Conservation (phyloP, 257 asterid species). For the Solanum corneliomulleri region DNA sequence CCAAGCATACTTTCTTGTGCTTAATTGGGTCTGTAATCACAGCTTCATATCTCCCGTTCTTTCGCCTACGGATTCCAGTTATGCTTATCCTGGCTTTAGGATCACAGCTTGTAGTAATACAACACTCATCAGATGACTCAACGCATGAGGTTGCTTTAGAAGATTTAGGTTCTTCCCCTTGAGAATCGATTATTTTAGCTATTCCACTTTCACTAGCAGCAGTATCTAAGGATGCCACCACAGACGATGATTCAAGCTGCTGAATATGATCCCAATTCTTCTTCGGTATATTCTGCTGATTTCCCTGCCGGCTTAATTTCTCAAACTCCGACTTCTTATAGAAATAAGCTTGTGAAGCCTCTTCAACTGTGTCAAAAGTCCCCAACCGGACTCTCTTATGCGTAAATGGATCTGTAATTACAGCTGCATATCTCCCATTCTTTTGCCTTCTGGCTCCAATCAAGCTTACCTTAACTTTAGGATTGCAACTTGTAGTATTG, state of each 20-base stretch:
- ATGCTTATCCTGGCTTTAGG: not conserved
- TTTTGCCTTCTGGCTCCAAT: not conserved
- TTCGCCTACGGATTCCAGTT: not conserved
- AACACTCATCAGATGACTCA: not conserved
- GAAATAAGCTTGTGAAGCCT: not conserved
- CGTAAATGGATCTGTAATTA: not conserved
- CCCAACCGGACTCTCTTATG: not conserved
- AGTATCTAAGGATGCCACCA: not conserved
- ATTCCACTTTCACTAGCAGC: not conserved
- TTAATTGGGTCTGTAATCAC: not conserved
- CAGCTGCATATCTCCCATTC: not conserved
- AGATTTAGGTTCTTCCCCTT: not conserved
- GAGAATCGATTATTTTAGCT: not conserved
- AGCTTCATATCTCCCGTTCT: not conserved
- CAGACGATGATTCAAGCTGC: not conserved
- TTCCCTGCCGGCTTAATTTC: not conserved
- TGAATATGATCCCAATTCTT: not conserved
- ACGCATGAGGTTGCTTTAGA: not conserved
- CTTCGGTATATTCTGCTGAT: not conserved
- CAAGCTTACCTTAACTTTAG: not conserved
- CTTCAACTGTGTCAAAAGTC: not conserved
- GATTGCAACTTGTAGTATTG: not conserved
- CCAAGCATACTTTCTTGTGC: not conserved
- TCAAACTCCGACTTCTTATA: not conserved
- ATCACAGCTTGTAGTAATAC: not conserved